Base-by-base conservation (phyloP, 805 yeast genomes). In the Metschnikowia amazonensis region DNA sequence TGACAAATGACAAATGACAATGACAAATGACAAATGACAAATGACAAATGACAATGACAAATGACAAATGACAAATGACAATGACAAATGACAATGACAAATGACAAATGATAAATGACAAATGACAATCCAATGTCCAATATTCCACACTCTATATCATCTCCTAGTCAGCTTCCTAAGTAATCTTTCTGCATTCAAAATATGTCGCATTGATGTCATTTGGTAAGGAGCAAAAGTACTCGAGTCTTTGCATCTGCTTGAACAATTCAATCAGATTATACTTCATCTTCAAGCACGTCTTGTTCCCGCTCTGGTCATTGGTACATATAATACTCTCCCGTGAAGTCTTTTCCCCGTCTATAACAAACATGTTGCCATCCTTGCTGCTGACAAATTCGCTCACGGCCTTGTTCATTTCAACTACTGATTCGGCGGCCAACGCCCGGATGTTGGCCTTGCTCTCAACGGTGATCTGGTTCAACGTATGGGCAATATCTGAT, bases 191-290 rank as follows among this genome's bases (percentile, higher is more conserved):
- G 61, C 80, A 76, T 52, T 76, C 80, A 52, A 76, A 75, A 50
- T 76, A 75, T 1, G 79, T 75, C 29, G 77, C 76, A 45, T 66
- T 67, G 21, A 75, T 63, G 31, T 75, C 75, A 35, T 72, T 69
- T 4, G 80, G 77, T 32, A 75, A 64, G 1, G 78, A 72, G 52
- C 80, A 76, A 52, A 74, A 75, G 56, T 72, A 76, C 34, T 73
- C 76, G 57, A 70, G 61, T 18, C 63, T 65, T 47, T 76, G 80
- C 80, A 76, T 75, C 20, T 66, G 68, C 47, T 67, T 73, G 63
- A 76, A 76, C 44, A 76, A 59, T 32, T 69, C 64, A 24, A 75
- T 60, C 20, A 72, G 70, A 41, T 69, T 67, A 31, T 62, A 59
- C 28, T 60, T 63, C 40, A 76, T 60, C 48, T 72, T 73, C 45